Evolutionary conservation across 1,139 yeast species (phyloP), one percentile per base, ranked within the genome.

Genomic region (Debaryomycetaceae sp.): DNA sequence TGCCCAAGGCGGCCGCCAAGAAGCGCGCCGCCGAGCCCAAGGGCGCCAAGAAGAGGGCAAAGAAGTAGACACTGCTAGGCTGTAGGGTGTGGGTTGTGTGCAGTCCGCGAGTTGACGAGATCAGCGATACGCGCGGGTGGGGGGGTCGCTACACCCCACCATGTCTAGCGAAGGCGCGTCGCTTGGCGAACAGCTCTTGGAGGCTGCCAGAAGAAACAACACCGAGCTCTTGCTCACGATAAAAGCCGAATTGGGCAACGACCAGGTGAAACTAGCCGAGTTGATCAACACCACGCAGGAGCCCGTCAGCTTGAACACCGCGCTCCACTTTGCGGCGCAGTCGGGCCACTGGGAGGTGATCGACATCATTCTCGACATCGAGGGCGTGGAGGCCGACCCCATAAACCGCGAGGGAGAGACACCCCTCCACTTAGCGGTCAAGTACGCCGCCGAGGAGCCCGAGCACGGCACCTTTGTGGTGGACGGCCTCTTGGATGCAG

Each of bases 311-410:
- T 85, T 88, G n/a, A 86, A 86, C 61, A 65, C 88, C 1, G 75
- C 93, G 3, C 65, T 91, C 31, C 97, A 91, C 57, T 57, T 91
- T 30, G 86, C 95, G 16, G 83, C 94, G 24, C 70, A 68, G 39
- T 69, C 76, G 43, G 97, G 97, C 3, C 75, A 86, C 36, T 84
- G 83, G 75, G 96, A 88, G 46, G 85, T 85, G 26, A 65, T 91
- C 49, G 97, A 91, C 50, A 62, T 70, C 29, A 63, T 91, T 18
- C 67, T 91, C 40, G 97, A 91, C 52, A 78, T 82, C 36, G 95
- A 84, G 39, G 96, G 95, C 2, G 89, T 89, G 16, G 96, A 88
- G 46, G 78, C 89, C 25, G 96, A 91, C 51, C 91, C 95, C 0
- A 54, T 61, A 28, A 84, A 84, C 53, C 65, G 78, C 26, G 83